Evolutionary conservation across 257 asterid species (phyloP).

Genomic region (Nicotiana tabacum): DNA sequence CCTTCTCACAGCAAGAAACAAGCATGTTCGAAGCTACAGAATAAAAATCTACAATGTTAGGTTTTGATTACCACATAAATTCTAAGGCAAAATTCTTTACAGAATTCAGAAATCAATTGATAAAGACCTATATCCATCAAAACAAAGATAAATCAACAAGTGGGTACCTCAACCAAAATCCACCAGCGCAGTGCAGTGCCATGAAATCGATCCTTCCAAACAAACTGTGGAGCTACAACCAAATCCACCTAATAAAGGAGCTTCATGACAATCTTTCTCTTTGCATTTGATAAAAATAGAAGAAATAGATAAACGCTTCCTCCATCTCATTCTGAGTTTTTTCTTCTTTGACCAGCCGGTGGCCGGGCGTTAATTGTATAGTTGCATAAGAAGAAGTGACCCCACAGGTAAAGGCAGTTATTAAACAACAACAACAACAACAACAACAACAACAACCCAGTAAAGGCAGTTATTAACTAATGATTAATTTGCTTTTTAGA

Average conservation of each 20-base stretch:
- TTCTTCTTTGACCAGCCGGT: background rate
- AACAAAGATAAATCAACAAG: background rate
- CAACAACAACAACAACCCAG: background rate
- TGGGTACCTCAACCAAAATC: conserved; percentile 85
- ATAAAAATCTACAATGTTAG: background rate
- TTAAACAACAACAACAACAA: background rate
- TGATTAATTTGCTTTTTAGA: background rate
- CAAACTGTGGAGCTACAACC: conserved; percentile 71
- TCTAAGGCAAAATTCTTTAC: background rate
- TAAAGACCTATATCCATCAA: background rate
- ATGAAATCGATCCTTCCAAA: conserved; percentile 96
- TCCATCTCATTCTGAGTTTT: background rate
- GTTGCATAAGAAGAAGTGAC: conserved; percentile 2
- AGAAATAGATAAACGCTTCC: background rate
- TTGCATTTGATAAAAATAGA: background rate
- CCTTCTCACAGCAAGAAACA: background rate
- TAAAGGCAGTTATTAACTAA: background rate
- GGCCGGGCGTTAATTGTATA: background rate
- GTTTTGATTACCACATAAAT: background rate
- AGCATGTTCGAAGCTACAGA: conserved; percentile 2
- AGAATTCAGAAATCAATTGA: background rate
- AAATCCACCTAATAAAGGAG: conserved; percentile 64
- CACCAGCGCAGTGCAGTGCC: conserved; percentile 95
- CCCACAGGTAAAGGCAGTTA: background rate
- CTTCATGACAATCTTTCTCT: background rate